These are phyloP conservation scores for Ustilago loliicola DNA, from an alignment of 1,284 basidiomycete species.

Conservation along the genomic window DNA sequence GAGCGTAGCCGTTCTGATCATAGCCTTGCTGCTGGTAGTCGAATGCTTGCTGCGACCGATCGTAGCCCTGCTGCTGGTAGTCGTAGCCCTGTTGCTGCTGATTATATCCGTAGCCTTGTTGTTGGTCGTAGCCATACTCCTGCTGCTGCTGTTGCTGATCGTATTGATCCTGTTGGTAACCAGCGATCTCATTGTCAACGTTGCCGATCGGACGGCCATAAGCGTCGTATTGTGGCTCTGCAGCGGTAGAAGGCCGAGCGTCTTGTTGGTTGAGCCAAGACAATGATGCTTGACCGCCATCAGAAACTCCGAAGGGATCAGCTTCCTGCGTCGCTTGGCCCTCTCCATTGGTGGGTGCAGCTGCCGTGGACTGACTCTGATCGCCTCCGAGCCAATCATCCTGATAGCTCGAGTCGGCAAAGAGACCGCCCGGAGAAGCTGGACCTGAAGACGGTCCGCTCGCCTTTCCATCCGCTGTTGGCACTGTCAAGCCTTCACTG, in stretches of 20 bases:
- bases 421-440: slow-evolving; percentile 42
- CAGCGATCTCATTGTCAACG: slow-evolving; percentile 14
- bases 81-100: slow-evolving; percentile 25
- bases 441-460: slow-evolving; percentile 29
- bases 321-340: background rate
- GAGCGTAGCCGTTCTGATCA: slow-evolving; percentile 27
- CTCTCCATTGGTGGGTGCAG: slow-evolving; percentile 7
- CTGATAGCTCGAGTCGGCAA: slow-evolving; percentile 42
- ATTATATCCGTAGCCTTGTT: slow-evolving; percentile 28
- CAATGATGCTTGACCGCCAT: slow-evolving; percentile 41
- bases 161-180: slow-evolving; percentile 29
- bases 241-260: background rate
- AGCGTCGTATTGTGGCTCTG: slow-evolving; percentile 36
- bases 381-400: slow-evolving; percentile 51
- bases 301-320: slow-evolving; percentile 31
- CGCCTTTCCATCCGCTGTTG: slow-evolving; percentile 15
- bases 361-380: background rate
- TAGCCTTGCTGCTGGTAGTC: slow-evolving; percentile 28
- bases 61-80: slow-evolving; percentile 26
- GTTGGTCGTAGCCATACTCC: slow-evolving; percentile 24
- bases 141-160: slow-evolving; percentile 33
- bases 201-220: slow-evolving; percentile 35
- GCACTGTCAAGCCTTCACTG: slow-evolving; percentile 17
- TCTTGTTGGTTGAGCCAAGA: slow-evolving; percentile 34
- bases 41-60: slow-evolving; percentile 18